These are phyloP conservation scores for Carex myosuroides DNA, from an alignment of 176 grass and related monocot species.

Conservation along the genomic window DNA sequence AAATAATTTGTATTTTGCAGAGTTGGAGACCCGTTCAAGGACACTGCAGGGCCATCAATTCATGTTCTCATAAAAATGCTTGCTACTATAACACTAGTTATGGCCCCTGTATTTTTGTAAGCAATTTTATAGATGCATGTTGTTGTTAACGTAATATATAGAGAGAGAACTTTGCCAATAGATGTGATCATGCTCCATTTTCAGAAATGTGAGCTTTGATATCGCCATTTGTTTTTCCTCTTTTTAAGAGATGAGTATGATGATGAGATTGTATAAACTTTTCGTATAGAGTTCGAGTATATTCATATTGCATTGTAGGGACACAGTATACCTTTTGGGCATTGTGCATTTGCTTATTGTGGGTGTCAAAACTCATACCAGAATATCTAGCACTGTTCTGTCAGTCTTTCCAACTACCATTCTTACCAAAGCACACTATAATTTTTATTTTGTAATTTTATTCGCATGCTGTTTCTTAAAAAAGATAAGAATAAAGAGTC, in stretches of 20 bases:
- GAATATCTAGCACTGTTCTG: not conserved
- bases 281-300: slow-evolving; percentile 5
- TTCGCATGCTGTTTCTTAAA: not conserved
- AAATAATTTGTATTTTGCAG: slow-evolving; percentile 35
- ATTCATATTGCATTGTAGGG: slow-evolving; percentile 8
- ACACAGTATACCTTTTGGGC: not conserved
- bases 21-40: slow-evolving; percentile 98
- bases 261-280: slow-evolving; percentile 10
- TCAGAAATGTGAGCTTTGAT: slow-evolving; percentile 11
- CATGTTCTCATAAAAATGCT: slow-evolving; percentile 99
- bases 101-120: slow-evolving; percentile 96
- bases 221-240: slow-evolving; percentile 16
- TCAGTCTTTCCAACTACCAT: not conserved
- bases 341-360: not conserved
- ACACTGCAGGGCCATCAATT: slow-evolving; percentile 78
- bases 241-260: slow-evolving; percentile 4
- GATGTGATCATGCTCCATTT: slow-evolving; percentile 8
- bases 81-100: slow-evolving; percentile 88
- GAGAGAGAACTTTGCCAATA: slow-evolving; percentile 14
- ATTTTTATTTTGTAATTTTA: not conserved
- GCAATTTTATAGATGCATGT: slow-evolving; percentile 13
- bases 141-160: slow-evolving; percentile 22
- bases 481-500: not conserved
- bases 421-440: not conserved
- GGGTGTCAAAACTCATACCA: not conserved